Evolutionary conservation across 345 rosid species (phyloP), one percentile per base, ranked within the genome.

Genomic region (Combretum micranthum): DNA sequence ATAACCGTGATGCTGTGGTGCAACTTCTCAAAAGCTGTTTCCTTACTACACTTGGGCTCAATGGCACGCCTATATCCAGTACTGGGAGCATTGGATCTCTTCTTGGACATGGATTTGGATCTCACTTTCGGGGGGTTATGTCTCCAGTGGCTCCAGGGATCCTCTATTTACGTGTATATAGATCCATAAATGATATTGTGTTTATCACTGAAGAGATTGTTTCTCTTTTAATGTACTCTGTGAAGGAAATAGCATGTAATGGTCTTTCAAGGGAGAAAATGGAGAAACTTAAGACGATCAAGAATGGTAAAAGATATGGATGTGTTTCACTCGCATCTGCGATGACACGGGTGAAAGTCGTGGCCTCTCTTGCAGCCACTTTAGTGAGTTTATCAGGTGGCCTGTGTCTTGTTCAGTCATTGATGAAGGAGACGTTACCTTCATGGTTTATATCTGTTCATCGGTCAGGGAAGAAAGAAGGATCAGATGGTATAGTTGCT

Each of bases 121-220:
- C 97, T 20, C 97, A 89, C 73, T 76, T 85, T 66, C 72, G 72
- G 20, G 97, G 96, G 7, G 97, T 95, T 42, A 75, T 93, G 47
- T 73, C 96, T 43, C 85, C 96, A 42, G 96, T 90, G 60, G 97
- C 99, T 49, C 97, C 99, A 9, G 99, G 97, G 64, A 80, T 93
- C 64, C 90, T 89, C 47, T 90, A 82, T 63, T 69, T 93, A 52
- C 83, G 95, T 32, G 76, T 85, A 62, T 83, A 83, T 72, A 87
- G 92, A 58, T 81, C 86, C 50, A 77, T 90, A 42, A 74, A 92
- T 62, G 90, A 87, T 56, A 79, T 83, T 23, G 75, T 78, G 69
- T 85, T 82, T 70, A 66, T 87, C 67, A 69, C 95, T 0, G 96
- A 84, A 74, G 92, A 77, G 72, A 76, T 93, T 44, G 65, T 93